phyloP scores from a whole-genome alignment of 1,284 basidiomycete species.

The Pseudozyma tsukubaensis region DNA sequence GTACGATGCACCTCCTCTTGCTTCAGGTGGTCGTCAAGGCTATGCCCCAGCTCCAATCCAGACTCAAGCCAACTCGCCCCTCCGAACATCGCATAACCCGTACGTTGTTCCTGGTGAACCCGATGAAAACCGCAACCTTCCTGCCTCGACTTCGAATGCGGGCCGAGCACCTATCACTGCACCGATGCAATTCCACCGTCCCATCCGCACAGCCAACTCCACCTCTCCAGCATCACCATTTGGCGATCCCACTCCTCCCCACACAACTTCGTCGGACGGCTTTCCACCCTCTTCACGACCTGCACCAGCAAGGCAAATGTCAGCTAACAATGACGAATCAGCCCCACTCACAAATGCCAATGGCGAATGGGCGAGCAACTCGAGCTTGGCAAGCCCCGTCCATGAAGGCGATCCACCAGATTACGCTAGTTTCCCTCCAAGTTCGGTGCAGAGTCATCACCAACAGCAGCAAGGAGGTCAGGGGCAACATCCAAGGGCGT shows the following conservation, averaged over 20 bases:
- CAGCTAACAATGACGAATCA: neutral
- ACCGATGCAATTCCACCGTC: slow-evolving; percentile 43
- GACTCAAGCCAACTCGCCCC: neutral
- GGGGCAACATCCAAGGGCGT: slow-evolving; percentile 5
- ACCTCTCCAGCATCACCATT: slow-evolving; percentile 25
- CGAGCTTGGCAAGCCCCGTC: slow-evolving; percentile 15
- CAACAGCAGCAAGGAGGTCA: slow-evolving; percentile 4
- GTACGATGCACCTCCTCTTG: neutral
- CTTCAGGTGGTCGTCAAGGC: no score
- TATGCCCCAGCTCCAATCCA: neutral
- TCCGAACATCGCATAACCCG: neutral
- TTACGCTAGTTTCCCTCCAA: slow-evolving; percentile 11
- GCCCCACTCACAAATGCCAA: slow-evolving; percentile 7
- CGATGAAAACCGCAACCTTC: neutral
- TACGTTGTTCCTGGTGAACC: no score
- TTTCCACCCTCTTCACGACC: neutral
- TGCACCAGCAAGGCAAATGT: neutral
- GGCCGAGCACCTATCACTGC: slow-evolving; percentile 10
- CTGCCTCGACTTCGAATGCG: neutral
- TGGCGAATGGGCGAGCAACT: slow-evolving; percentile 18
- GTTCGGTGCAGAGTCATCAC: slow-evolving; percentile 3
- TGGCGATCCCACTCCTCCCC: no score
- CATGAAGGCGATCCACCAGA: slow-evolving; percentile 16
- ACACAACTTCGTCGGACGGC: slow-evolving; percentile 11
- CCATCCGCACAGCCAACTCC: slow-evolving; percentile 16